phyloP scores from a whole-genome alignment of 495 filamentous ascomycete species.

The Bacidia gigantensis region DNA sequence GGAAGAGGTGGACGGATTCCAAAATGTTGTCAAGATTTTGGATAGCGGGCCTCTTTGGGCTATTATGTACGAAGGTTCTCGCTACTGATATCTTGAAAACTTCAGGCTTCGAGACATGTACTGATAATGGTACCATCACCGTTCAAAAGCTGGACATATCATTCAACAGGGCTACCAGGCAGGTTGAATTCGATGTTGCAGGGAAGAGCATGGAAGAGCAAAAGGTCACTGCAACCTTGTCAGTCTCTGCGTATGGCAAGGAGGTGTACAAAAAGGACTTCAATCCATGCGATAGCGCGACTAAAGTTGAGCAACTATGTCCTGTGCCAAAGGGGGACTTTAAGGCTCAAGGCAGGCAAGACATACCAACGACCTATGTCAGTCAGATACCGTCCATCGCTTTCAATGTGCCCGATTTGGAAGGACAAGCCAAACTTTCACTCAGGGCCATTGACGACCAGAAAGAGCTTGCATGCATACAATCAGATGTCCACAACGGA shows the following conservation, averaged over 20 bases:
- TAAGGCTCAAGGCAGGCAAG: constrained; percentile 51
- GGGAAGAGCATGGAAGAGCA: constrained; percentile 60
- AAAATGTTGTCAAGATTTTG: neutral
- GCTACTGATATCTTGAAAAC: constrained; percentile 67
- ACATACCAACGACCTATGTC: constrained; percentile 55
- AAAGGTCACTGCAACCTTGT: constrained; percentile 68
- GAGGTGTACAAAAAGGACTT: constrained; percentile 68
- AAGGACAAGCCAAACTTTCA: constrained; percentile 69
- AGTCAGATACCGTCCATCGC: constrained; percentile 76
- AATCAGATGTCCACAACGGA: constrained; percentile 72
- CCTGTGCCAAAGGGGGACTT: constrained; percentile 71
- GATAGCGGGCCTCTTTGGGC: constrained; percentile 1
- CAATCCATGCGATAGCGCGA: constrained; percentile 58
- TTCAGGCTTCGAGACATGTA: constrained; percentile 63
- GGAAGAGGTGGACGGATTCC: neutral
- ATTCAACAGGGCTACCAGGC: constrained; percentile 59
- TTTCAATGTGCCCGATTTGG: constrained; percentile 81
- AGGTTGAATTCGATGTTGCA: constrained; percentile 68
- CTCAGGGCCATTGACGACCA: constrained; percentile 46
- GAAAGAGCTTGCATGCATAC: constrained; percentile 63
- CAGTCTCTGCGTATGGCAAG: constrained; percentile 75
- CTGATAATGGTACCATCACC: constrained; percentile 47
- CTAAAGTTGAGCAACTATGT: constrained; percentile 61
- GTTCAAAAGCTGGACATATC: constrained; percentile 63
- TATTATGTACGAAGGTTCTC: constrained; percentile 30